Evolutionary conservation across 1,139 yeast genomes (phyloP).

Genomic region (Geotrichum australiense): DNA sequence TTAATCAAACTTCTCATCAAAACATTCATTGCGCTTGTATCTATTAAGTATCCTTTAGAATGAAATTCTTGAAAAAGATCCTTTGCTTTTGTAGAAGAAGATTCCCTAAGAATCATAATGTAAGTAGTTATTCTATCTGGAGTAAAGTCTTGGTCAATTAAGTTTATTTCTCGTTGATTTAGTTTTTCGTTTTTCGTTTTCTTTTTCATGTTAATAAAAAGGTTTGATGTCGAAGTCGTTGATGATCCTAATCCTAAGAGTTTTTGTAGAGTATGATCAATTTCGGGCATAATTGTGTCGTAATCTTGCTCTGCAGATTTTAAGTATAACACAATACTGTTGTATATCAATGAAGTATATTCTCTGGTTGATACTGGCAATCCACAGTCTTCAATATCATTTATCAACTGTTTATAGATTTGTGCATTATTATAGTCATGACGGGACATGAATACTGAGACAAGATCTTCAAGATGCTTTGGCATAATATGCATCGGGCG

Average conservation of each 20-base stretch:
- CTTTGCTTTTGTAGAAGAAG: slow-evolving; percentile 19
- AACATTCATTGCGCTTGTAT: slow-evolving; percentile 19
- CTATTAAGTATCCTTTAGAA: slow-evolving; percentile 16
- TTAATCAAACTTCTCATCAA: slow-evolving; percentile 18
- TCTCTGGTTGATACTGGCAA: slow-evolving; percentile 25
- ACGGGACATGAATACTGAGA: slow-evolving; percentile 30
- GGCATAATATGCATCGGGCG: slow-evolving; percentile 34
- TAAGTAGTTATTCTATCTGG: slow-evolving; percentile 24
- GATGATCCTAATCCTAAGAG: slow-evolving; percentile 7
- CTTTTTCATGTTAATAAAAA: slow-evolving; percentile 20
- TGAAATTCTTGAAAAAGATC: slow-evolving; percentile 18
- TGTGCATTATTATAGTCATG: slow-evolving; percentile 10
- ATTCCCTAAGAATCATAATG: slow-evolving; percentile 20
- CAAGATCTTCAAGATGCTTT: slow-evolving; percentile 38
- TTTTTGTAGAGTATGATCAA: slow-evolving; percentile 15
- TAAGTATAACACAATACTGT: slow-evolving; percentile 10
- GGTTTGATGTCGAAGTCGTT: slow-evolving; percentile 21
- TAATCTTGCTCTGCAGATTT: slow-evolving; percentile 5
- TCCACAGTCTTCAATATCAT: slow-evolving; percentile 22
- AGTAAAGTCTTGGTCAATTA: slow-evolving; percentile 15
- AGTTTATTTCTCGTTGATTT: slow-evolving; percentile 15
- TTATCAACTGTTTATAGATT: slow-evolving; percentile 5
- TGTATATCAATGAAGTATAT: slow-evolving; percentile 19
- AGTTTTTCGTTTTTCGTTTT: slow-evolving; percentile 15
- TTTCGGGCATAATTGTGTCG: slow-evolving; percentile 6